Percentiles rank a stretch among this genome's conserved stretches.
Conservation (phyloP, 805 yeast species). For the Huiozyma naganishii region DNA sequence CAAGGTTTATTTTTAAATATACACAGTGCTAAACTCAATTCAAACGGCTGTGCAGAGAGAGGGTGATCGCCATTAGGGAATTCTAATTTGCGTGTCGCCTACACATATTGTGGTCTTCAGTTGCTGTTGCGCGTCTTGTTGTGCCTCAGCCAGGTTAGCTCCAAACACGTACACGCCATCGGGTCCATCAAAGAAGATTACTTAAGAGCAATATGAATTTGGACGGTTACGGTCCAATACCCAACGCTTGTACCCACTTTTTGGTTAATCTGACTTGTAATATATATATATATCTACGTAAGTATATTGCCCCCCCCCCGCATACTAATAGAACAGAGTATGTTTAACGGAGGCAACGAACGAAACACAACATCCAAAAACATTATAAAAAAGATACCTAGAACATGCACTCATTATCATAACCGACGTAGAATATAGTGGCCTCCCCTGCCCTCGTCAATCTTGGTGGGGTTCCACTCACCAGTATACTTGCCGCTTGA, state of each 20-base stretch:
- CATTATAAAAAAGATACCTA: no score
- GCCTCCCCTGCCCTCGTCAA: constrained; percentile 29
- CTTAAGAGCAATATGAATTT: constrained; percentile 55
- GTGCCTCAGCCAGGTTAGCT: constrained; percentile 93
- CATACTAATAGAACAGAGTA: background rate
- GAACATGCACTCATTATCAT: no score
- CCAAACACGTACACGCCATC: constrained; percentile 88
- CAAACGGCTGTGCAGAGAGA: no score
- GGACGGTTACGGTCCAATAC: background rate
- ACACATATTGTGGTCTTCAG: no score
- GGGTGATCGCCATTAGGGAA: no score
- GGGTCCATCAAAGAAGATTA: constrained; percentile 98
- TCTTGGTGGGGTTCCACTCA: constrained; percentile 27
- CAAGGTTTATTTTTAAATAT: no score
- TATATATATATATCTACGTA: no score
- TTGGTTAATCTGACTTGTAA: background rate
- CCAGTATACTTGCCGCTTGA: constrained; percentile 27
- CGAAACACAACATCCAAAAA: background rate
- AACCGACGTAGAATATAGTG: constrained; percentile 14
- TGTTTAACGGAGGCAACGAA: background rate
- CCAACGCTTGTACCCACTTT: no score
- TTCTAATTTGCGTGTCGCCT: no score
- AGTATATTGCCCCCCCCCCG: background rate
- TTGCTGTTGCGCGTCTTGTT: no score
- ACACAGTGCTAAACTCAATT: no score